Conservation (phyloP, 2,329 filamentous ascomycete genomes). For the Pseudogymnoascus sp. region DNA sequence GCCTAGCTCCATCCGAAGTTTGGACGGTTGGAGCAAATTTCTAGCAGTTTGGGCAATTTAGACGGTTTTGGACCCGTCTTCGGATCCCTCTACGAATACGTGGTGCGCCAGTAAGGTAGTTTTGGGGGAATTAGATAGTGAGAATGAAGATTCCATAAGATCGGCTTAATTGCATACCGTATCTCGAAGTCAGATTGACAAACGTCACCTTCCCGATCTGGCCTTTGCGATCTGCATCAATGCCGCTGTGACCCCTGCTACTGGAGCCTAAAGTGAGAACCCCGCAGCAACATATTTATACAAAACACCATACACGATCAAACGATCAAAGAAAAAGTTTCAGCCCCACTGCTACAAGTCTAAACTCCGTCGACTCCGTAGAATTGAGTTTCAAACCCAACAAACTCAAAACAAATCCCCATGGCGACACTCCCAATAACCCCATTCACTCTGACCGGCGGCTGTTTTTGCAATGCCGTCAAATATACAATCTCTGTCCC, state of each 20-base stretch:
- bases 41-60: too few relatives aligned
- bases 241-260: background rate
- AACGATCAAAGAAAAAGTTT: background rate
- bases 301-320: background rate
- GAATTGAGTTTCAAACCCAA: background rate
- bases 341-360: background rate
- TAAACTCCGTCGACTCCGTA: background rate
- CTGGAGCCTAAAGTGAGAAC: background rate
- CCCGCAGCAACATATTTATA: background rate
- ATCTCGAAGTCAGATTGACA: background rate
- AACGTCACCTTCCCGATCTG: background rate
- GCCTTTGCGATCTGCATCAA: background rate
- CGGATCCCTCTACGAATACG: too few relatives aligned
- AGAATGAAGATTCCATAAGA: background rate
- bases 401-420: background rate
- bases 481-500: conserved; percentile 23
- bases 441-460: conserved; percentile 20
- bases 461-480: conserved; percentile 25
- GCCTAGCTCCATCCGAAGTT: too few relatives aligned
- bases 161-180: background rate
- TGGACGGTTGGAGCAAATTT: too few relatives aligned
- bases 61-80: too few relatives aligned
- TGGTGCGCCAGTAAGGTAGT: background rate
- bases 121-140: background rate
- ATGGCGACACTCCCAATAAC: conserved; percentile 11